Conservation (phyloP, 768 basidiomycete species). For the Russula griseocarnosa region DNA sequence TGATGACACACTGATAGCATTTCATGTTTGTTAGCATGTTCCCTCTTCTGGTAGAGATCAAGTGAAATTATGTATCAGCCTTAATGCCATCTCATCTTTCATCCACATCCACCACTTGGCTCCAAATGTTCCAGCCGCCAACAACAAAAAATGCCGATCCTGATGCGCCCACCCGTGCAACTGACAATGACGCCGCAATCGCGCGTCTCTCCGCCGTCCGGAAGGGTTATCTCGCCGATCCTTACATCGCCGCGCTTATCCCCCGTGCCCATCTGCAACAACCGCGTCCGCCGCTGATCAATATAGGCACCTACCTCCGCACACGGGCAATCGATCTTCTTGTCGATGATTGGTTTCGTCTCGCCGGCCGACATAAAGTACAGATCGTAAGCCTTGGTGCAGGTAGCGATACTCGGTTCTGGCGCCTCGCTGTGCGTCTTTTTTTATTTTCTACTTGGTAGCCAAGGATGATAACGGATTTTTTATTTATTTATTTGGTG, state of each 20-base stretch:
- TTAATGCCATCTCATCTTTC: conserved; percentile 6
- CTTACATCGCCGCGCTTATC: conserved; percentile 64
- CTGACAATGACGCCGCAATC: conserved; percentile 77
- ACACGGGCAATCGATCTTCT: conserved; percentile 75
- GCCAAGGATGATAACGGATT: background rate
- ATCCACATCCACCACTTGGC: background rate
- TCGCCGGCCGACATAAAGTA: conserved; percentile 44
- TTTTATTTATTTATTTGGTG: background rate
- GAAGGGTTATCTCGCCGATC: conserved; percentile 76
- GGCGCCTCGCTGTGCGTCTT: conserved; percentile 75
- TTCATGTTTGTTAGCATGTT: conserved; percentile 7
- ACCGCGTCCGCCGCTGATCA: conserved; percentile 80
- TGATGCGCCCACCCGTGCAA: conserved; percentile 66
- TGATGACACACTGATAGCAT: background rate
- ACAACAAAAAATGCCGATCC: conserved; percentile 35
- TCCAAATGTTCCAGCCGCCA: conserved; percentile 4
- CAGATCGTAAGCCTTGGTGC: conserved; percentile 95
- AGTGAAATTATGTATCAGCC: conserved; percentile 9
- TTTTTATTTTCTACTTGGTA: background rate
- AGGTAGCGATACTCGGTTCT: conserved; percentile 94
- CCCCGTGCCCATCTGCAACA: conserved; percentile 60
- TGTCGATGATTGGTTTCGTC: conserved; percentile 52
- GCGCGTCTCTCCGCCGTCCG: conserved; percentile 84
- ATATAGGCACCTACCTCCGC: conserved; percentile 89
- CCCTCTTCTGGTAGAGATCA: conserved; percentile 7